phyloP scores from a whole-genome alignment of 1,284 basidiomycete species.

The Megacollybia platyphylla region DNA sequence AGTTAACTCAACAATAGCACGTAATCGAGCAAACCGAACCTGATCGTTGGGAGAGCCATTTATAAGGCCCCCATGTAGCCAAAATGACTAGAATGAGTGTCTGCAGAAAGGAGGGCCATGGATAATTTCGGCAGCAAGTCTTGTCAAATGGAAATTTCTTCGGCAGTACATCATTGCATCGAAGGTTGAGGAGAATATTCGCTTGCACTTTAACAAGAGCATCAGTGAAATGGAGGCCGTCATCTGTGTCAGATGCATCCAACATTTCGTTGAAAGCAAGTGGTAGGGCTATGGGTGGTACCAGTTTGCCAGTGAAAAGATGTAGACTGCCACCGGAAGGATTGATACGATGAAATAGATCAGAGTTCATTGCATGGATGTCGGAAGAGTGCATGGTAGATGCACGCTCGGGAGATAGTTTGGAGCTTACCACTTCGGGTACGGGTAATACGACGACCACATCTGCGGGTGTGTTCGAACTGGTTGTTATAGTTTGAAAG shows the following conservation, averaged over 20 bases:
- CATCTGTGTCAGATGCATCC: constrained; percentile 58
- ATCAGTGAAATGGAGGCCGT: constrained; percentile 75
- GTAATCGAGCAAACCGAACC: constrained; percentile 5
- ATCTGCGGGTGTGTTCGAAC: constrained; percentile 40
- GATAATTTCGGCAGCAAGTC: constrained; percentile 76
- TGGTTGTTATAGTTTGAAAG: constrained; percentile 34
- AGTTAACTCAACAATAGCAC: neutral
- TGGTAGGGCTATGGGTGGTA: constrained; percentile 46
- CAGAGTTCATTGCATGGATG: constrained; percentile 82
- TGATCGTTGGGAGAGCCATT: constrained; percentile 19
- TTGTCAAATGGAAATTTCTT: constrained; percentile 65
- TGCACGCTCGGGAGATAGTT: constrained; percentile 51
- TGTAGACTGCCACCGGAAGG: constrained; percentile 20
- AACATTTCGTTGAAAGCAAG: constrained; percentile 72
- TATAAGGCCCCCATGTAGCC: constrained; percentile 44
- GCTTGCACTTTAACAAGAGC: constrained; percentile 59
- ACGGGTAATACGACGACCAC: constrained; percentile 68
- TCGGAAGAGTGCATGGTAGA: constrained; percentile 61
- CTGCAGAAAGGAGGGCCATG: constrained; percentile 52
- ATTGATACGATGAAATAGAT: constrained; percentile 58
- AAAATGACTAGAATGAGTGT: constrained; percentile 38
- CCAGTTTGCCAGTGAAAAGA: constrained; percentile 12
- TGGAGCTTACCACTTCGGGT: constrained; percentile 46
- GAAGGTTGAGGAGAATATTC: constrained; percentile 67
- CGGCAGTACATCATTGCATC: constrained; percentile 67